phyloP scores from a whole-genome alignment of 495 filamentous ascomycete genomes.

The Penicillium longicatenatum region DNA sequence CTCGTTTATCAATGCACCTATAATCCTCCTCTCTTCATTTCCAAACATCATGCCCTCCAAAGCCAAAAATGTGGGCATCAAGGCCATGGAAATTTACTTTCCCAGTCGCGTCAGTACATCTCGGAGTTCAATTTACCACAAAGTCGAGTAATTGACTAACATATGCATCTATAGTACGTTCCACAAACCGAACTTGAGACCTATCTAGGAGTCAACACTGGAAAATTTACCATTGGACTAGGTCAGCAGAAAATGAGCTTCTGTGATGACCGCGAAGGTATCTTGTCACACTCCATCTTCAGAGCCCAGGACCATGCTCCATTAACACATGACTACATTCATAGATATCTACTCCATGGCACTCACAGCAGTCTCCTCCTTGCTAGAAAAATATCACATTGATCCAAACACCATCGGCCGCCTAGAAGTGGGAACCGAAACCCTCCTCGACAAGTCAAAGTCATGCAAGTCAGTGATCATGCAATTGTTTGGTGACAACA shows the following conservation, averaged over 20 bases:
- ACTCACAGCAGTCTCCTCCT: conserved; percentile 82
- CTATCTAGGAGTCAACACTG: conserved; percentile 89
- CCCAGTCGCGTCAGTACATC: conserved; percentile 76
- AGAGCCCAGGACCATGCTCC: not conserved
- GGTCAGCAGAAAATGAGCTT: conserved; percentile 99
- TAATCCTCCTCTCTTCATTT: not conserved
- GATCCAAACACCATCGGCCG: conserved; percentile 85
- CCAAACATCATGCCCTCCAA: conserved; percentile 26
- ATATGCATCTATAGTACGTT: conserved; percentile 68
- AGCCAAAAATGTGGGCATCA: conserved; percentile 93
- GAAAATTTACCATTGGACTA: conserved; percentile 98
- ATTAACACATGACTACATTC: conserved; percentile 6
- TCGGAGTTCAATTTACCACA: not conserved
- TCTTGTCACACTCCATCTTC: conserved; percentile 16
- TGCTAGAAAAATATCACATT: conserved; percentile 89
- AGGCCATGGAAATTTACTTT: conserved; percentile 99
- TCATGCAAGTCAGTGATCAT: conserved; percentile 98
- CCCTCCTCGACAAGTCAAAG: conserved; percentile 97
- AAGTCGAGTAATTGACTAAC: not conserved
- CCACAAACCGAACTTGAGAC: conserved; percentile 93
- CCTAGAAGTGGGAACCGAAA: conserved; percentile 97
- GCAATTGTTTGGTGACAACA: conserved; percentile 88
- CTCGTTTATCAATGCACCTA: too few relatives aligned
- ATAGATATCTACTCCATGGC: conserved; percentile 95
- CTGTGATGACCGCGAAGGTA: conserved; percentile 97